Percentiles rank a stretch among this genome's conserved stretches.
Conservation (phyloP, 139 green algal species). For the Picochlorum sp. region DNA sequence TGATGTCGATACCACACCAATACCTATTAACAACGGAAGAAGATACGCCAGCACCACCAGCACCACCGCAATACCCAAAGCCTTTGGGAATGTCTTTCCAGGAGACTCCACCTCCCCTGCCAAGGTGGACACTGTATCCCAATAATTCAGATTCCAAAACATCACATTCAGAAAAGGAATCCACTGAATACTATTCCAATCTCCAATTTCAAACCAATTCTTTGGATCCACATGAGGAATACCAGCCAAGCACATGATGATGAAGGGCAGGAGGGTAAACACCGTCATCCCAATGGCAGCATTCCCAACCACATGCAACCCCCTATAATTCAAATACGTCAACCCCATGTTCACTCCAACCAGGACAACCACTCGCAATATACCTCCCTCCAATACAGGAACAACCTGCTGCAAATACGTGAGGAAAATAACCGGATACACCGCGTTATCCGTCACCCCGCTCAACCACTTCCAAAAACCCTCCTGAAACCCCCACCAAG, state of each 20-base stretch:
- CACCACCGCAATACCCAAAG: constrained; percentile 57
- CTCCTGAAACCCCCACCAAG: constrained; percentile 96
- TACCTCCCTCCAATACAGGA: constrained; percentile 10
- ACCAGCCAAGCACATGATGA: constrained; percentile 57
- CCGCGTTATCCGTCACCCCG: constrained; percentile 87
- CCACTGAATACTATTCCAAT: constrained; percentile 64
- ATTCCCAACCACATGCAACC: constrained; percentile 81
- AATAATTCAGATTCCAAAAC: constrained; percentile 97
- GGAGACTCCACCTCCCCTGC: constrained; percentile 79
- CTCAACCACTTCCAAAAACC: constrained; percentile 85
- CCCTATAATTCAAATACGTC: constrained; percentile 84
- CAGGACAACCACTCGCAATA: constrained; percentile 34
- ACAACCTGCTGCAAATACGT: constrained; percentile 62
- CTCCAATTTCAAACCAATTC: constrained; percentile 55
- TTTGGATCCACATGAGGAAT: constrained; percentile 44
- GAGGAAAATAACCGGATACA: constrained; percentile 95
- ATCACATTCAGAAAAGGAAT: constrained; percentile 87
- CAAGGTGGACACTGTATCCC: constrained; percentile 80
- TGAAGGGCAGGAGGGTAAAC: constrained; percentile 81
- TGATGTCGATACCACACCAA: constrained; percentile 46
- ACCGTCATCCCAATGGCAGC: constrained; percentile 59
- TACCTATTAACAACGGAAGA: constrained; percentile 64
- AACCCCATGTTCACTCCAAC: constrained; percentile 52
- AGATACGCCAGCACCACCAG: constrained; percentile 66
- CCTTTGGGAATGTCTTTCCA: constrained; percentile 69